Evolutionary conservation across 352 stramenopile species (phyloP).

Genomic region (Globisporangium parvum): DNA sequence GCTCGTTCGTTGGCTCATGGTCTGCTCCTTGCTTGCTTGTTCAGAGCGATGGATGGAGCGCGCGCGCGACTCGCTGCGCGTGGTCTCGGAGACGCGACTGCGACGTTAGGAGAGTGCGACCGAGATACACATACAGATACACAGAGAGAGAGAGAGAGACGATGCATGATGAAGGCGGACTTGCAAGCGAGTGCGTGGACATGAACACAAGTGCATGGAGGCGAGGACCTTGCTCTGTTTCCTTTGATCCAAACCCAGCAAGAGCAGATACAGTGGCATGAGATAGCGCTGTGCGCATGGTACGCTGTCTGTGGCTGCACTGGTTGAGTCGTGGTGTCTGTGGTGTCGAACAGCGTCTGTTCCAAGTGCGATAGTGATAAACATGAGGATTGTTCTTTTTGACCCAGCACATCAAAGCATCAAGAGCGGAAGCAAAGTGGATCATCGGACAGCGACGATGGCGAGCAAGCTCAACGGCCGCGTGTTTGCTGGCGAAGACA

Average conservation of each 20-base stretch:
- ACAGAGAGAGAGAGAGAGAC: not conserved
- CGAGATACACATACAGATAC: not conserved
- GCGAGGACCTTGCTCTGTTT: too few species aligned
- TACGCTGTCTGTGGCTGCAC: not conserved
- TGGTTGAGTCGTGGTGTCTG: too few species aligned
- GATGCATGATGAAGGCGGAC: not conserved
- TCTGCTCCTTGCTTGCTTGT: not conserved
- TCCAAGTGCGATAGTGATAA: constrained; percentile 1
- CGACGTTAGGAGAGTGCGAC: constrained; percentile 21
- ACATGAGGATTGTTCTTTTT: constrained; percentile 1
- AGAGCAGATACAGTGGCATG: not conserved
- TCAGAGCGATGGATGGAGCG: constrained; percentile 79
- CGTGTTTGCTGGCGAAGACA: constrained; percentile 72
- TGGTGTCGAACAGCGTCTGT: not conserved
- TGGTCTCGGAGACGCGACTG: constrained; percentile 78
- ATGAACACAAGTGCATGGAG: too few species aligned
- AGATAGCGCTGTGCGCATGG: too few species aligned
- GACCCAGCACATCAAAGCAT: not conserved
- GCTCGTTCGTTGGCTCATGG: not conserved
- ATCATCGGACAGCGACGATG: constrained; percentile 19
- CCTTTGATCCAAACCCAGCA: too few species aligned
- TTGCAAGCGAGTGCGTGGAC: not conserved
- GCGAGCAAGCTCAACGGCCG: constrained; percentile 50
- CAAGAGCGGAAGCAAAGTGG: too few species aligned
- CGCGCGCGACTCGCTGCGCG: constrained; percentile 69